Conservation (phyloP, 495 filamentous ascomycete genomes). For the Aspergillus steynii region DNA sequence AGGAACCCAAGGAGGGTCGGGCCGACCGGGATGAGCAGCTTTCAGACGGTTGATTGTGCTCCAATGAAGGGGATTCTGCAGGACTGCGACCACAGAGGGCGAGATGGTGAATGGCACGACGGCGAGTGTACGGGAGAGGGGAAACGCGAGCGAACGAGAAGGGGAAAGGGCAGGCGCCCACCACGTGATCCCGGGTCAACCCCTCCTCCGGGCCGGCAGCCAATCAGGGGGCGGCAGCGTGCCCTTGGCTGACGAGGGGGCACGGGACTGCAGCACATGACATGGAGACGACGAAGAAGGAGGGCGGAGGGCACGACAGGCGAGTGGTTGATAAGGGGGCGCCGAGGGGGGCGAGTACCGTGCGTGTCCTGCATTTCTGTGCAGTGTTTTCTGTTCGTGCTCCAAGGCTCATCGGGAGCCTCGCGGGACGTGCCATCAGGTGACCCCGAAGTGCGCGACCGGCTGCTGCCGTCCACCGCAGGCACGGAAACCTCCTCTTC, state of each 20-base stretch:
- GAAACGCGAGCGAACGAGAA: neutral
- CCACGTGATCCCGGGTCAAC: slow-evolving; percentile 33
- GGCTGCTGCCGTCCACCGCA: slow-evolving; percentile 25
- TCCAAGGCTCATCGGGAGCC: too few relatives aligned
- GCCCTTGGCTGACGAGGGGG: slow-evolving; percentile 33
- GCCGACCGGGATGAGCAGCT: slow-evolving; percentile 19
- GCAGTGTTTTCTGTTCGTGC: too few relatives aligned
- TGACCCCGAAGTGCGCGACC: slow-evolving; percentile 33
- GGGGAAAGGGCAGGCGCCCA: neutral
- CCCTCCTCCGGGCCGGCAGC: slow-evolving; percentile 25
- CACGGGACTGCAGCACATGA: slow-evolving; percentile 50
- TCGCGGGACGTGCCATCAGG: slow-evolving; percentile 26
- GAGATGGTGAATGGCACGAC: slow-evolving; percentile 8
- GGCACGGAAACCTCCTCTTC: slow-evolving; percentile 26
- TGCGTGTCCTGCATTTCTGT: neutral
- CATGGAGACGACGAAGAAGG: slow-evolving; percentile 19
- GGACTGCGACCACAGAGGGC: slow-evolving; percentile 4
- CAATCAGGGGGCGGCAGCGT: slow-evolving; percentile 30
- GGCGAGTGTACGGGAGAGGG: neutral
- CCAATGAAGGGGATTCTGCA: slow-evolving; percentile 10
- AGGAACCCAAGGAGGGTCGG: slow-evolving; percentile 17
- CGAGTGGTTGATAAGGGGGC: slow-evolving; percentile 1
- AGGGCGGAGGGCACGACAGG: slow-evolving; percentile 6
- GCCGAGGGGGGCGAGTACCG: neutral
- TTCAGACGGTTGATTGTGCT: neutral